These are phyloP conservation scores for Actinomortierella ambigua DNA, from an alignment of 371 early-diverging fungal genomes.

Conservation along the genomic window DNA sequence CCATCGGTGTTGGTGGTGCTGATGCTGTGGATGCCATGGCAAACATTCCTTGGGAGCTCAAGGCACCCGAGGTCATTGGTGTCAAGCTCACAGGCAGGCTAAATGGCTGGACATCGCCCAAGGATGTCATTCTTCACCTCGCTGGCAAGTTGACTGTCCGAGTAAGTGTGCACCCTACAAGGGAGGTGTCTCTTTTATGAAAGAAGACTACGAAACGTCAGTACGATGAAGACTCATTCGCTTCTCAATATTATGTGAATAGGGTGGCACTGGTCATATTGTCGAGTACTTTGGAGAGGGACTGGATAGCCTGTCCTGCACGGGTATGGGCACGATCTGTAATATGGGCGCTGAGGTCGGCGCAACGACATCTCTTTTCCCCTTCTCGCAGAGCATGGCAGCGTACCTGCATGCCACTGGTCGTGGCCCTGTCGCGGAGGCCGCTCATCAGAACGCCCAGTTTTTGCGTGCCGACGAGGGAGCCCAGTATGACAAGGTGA, in stretches of 20 bases:
- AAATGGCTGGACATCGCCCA: conserved; percentile 90
- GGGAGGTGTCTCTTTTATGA: conserved; percentile 14
- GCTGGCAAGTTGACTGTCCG: conserved; percentile 89
- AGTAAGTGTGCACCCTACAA: conserved; percentile 57
- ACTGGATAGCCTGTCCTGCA: conserved; percentile 84
- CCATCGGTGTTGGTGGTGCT: conserved; percentile 95
- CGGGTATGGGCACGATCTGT: conserved; percentile 96
- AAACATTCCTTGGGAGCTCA: conserved; percentile 92
- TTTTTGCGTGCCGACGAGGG: conserved; percentile 62
- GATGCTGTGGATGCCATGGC: conserved; percentile 97
- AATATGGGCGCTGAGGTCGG: conserved; percentile 97
- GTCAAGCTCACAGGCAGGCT: conserved; percentile 89
- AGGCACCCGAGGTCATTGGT: conserved; percentile 93
- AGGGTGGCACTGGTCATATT: conserved; percentile 91
- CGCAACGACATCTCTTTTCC: conserved; percentile 93
- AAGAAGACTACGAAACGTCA: background rate
- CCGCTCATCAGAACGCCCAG: conserved; percentile 65
- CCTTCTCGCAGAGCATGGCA: conserved; percentile 79
- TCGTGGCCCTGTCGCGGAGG: conserved; percentile 71
- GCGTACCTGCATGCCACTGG: conserved; percentile 82
- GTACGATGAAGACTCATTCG: too few relatives aligned
- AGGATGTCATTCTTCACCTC: conserved; percentile 89
- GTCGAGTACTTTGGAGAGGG: conserved; percentile 94
- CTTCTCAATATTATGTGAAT: conserved; percentile 1
- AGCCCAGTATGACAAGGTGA: conserved; percentile 83